Conservation (phyloP, 805 yeast species). For the Myxozyma neglecta region DNA sequence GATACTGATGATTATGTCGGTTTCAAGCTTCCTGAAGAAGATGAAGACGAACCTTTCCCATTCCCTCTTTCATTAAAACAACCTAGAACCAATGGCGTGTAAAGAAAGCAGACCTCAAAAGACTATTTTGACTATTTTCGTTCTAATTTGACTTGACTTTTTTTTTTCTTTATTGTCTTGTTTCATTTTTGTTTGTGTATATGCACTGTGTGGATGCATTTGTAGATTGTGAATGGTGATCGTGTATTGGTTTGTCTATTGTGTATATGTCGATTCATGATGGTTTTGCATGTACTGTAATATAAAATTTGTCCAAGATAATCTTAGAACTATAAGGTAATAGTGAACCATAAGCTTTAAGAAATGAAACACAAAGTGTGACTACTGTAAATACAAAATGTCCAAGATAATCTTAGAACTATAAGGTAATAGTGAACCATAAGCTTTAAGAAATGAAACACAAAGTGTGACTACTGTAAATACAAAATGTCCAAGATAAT, state of each 20-base stretch:
- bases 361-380: no score
- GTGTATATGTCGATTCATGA: not conserved
- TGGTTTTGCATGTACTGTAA: slow-evolving; percentile 2
- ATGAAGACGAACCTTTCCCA: slow-evolving; percentile 37
- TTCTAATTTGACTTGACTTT: not conserved
- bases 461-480: no score
- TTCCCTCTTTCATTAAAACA: slow-evolving; percentile 34
- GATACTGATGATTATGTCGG: slow-evolving; percentile 70
- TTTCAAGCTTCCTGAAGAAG: slow-evolving; percentile 45
- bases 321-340: no score
- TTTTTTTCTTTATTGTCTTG: not conserved
- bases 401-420: not conserved
- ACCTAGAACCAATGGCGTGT: slow-evolving; percentile 1
- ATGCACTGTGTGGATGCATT: not conserved
- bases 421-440: no score
- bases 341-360: no score
- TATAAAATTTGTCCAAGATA: not conserved
- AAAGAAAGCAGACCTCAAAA: not conserved
- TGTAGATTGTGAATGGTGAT: not conserved
- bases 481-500: no score
- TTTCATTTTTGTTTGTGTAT: not conserved
- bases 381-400: no score
- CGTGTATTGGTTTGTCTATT: not conserved
- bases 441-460: no score
- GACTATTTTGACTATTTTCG: not conserved